A percentile compares a stretch with the other conserved stretches of the same genome.
Evolutionary conservation across 106 monocot genomes (phyloP).

Genomic region (Vanilla planifolia): DNA sequence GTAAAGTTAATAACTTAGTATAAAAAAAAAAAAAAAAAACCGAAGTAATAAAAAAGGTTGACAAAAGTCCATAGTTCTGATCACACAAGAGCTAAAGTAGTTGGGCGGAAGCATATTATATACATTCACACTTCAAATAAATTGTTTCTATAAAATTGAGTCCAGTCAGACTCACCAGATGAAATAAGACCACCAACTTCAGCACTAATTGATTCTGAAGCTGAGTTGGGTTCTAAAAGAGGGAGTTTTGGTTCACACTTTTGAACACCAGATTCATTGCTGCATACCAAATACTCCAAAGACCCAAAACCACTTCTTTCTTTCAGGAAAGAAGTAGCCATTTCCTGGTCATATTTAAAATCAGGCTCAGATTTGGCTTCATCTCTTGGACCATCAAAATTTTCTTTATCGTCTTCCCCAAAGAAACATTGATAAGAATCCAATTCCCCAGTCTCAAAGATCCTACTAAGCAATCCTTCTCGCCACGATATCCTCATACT

Average conservation of each 20-base stretch:
- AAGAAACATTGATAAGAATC: slow-evolving; percentile 30
- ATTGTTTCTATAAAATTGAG: slow-evolving; percentile 58
- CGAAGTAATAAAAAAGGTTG: too few relatives aligned
- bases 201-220: slow-evolving; percentile 49
- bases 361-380: slow-evolving; percentile 7
- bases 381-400: slow-evolving; percentile 10
- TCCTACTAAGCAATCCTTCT: slow-evolving; percentile 78
- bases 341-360: slow-evolving; percentile 8
- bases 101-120: too few relatives aligned
- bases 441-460: slow-evolving; percentile 60
- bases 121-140: slow-evolving; percentile 51
- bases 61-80: too few relatives aligned
- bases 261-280: slow-evolving; percentile 1
- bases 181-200: slow-evolving; percentile 38
- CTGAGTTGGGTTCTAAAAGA: slow-evolving; percentile 7
- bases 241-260: slow-evolving; percentile 2
- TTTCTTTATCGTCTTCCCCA: slow-evolving; percentile 46
- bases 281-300: neutral
- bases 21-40: too few relatives aligned
- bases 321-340: neutral
- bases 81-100: too few relatives aligned
- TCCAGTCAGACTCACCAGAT: slow-evolving; percentile 85
- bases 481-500: slow-evolving; percentile 70
- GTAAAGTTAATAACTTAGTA: too few relatives aligned
- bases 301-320: slow-evolving; percentile 34